phyloP scores from a whole-genome alignment of 441 rosid species.

The Theobroma grandiflorum region DNA sequence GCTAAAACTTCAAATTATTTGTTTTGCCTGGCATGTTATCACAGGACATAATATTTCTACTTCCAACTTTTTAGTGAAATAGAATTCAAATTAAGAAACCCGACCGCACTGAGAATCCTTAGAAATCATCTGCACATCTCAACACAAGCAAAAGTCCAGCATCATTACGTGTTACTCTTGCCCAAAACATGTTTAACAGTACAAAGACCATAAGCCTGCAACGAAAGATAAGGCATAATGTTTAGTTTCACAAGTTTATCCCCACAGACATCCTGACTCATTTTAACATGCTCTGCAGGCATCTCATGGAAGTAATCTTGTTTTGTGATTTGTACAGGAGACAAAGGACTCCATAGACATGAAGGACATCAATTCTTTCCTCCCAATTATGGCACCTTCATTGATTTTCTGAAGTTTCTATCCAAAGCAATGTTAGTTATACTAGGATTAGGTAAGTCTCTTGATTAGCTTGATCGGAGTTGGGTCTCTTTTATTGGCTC shows the following conservation, averaged over 20 bases:
- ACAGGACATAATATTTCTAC: no score
- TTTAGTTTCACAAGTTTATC: neutral
- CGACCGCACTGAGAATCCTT: no score
- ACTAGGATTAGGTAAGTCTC: conserved; percentile 30
- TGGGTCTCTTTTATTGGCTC: neutral
- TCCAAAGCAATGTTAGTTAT: conserved; percentile 30
- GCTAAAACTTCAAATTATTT: neutral
- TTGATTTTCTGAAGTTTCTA: conserved; percentile 23
- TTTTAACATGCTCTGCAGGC: neutral
- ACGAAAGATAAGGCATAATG: neutral
- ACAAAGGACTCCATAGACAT: neutral
- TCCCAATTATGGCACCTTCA: conserved; percentile 19
- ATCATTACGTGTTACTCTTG: neutral
- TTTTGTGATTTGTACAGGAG: conserved; percentile 7
- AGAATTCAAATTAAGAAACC: no score
- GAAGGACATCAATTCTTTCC: conserved; percentile 16
- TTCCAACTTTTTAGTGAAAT: no score
- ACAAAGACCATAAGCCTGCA: neutral
- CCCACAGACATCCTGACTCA: neutral
- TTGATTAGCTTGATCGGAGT: neutral
- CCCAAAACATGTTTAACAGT: neutral
- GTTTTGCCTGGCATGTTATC: no score
- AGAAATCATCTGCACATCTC: no score
- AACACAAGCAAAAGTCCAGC: neutral
- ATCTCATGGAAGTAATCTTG: conserved; percentile 4